phyloP scores from a whole-genome alignment of 164 flowering plant genomes.

The Berberis vulgaris region DNA sequence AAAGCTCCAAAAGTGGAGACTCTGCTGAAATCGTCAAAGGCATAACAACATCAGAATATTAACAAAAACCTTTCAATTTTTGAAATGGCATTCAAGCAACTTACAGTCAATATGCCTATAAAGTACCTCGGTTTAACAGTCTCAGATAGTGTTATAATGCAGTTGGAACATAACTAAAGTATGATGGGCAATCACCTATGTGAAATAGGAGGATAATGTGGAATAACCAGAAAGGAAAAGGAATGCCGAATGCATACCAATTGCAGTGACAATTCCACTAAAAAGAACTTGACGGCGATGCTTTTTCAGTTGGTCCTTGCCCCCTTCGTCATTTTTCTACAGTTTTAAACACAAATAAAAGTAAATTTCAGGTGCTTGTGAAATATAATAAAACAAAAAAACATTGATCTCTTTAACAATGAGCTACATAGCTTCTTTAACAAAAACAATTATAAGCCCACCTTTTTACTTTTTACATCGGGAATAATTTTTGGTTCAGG shows the following conservation, averaged over 20 bases:
- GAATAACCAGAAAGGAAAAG: background rate
- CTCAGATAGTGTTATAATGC: too few species aligned
- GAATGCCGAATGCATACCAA: constrained; percentile 36
- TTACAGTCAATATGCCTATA: too few species aligned
- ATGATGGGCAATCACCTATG: background rate
- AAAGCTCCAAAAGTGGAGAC: too few species aligned
- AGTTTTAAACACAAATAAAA: constrained; percentile 6
- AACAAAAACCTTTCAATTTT: too few species aligned
- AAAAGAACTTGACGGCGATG: constrained; percentile 85
- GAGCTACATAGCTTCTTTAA: background rate
- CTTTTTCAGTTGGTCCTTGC: constrained; percentile 76
- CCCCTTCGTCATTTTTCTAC: constrained; percentile 52
- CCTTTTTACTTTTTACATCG: constrained; percentile 55
- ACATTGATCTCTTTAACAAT: background rate
- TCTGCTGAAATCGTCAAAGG: too few species aligned
- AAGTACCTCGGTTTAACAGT: too few species aligned
- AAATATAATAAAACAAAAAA: background rate
- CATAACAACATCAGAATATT: too few species aligned
- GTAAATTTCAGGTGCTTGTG: background rate
- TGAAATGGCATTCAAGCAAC: too few species aligned
- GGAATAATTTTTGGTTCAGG: constrained; percentile 83
- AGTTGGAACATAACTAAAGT: too few species aligned
- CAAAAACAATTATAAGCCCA: constrained; percentile 7
- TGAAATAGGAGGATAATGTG: background rate
- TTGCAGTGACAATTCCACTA: constrained; percentile 91